Conservation (phyloP, 805 yeast species). For the Ogataea corticis region DNA sequence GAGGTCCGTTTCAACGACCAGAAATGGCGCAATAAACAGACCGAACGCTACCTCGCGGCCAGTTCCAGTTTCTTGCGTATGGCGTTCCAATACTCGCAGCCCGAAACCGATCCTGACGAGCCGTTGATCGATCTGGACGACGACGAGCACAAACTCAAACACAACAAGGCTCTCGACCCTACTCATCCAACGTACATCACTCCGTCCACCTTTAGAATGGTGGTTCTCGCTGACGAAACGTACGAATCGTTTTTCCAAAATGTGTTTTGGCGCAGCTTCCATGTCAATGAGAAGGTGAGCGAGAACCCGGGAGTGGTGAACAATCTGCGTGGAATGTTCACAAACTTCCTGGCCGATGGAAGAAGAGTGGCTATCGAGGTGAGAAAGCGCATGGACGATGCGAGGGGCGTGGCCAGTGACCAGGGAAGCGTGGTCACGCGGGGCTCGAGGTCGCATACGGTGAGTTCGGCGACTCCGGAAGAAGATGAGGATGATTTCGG, state of each 20-base stretch:
- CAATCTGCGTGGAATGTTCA: conserved; percentile 83
- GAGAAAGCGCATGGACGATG: conserved; percentile 81
- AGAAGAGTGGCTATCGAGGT: conserved; percentile 88
- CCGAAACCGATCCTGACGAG: conserved; percentile 49
- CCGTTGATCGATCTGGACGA: conserved; percentile 46
- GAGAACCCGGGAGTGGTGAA: conserved; percentile 39
- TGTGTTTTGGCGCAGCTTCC: conserved; percentile 67
- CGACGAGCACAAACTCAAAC: conserved; percentile 40
- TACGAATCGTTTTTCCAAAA: conserved; percentile 79
- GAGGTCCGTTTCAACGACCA: conserved; percentile 65
- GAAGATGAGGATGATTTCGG: conserved; percentile 40
- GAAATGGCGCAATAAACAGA: conserved; percentile 59
- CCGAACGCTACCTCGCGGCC: conserved; percentile 81
- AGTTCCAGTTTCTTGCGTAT: conserved; percentile 85
- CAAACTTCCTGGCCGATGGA: conserved; percentile 89
- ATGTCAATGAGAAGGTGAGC: conserved; percentile 57
- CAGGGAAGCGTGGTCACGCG: conserved; percentile 21
- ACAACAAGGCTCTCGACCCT: conserved; percentile 84
- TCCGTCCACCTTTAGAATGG: conserved; percentile 92
- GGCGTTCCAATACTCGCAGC: conserved; percentile 87
- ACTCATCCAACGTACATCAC: conserved; percentile 71
- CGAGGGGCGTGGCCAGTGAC: conserved; percentile 28
- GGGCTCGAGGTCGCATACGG: conserved; percentile 22
- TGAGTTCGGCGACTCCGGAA: conserved; percentile 20
- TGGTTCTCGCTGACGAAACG: conserved; percentile 88